These are phyloP conservation scores for Teunomyces funiuensis DNA, from an alignment of 805 yeast genomes.

Conservation along the genomic window DNA sequence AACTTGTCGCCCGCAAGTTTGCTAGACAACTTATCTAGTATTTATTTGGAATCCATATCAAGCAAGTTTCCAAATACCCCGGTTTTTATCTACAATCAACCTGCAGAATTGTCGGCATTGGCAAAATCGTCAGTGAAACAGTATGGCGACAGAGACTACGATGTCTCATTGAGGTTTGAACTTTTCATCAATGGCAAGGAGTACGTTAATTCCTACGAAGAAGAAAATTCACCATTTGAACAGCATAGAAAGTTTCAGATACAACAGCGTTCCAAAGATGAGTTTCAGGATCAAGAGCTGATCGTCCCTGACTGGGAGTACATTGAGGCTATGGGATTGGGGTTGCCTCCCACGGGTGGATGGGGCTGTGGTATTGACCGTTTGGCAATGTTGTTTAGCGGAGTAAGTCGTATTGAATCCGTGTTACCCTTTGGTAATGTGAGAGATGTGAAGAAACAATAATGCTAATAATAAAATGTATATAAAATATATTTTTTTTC, in stretches of 20 bases:
- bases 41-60: constrained; percentile 66
- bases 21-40: constrained; percentile 61
- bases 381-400: constrained; percentile 74
- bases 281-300: constrained; percentile 58
- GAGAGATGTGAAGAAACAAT: constrained; percentile 67
- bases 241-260: constrained; percentile 63
- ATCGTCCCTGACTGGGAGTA: constrained; percentile 71
- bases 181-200: constrained; percentile 78
- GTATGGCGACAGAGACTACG: constrained; percentile 30
- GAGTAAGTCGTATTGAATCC: constrained; percentile 63
- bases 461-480: not conserved
- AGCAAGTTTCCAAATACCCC: constrained; percentile 44
- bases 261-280: constrained; percentile 53
- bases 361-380: constrained; percentile 97
- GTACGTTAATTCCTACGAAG: constrained; percentile 91
- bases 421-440: constrained; percentile 76
- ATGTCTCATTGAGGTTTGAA: constrained; percentile 74
- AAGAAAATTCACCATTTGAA: constrained; percentile 81
- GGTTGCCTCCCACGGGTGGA: constrained; percentile 97
- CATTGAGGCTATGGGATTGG: constrained; percentile 81
- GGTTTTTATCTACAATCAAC: constrained; percentile 77
- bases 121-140: constrained; percentile 59
- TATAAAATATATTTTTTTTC: not conserved
- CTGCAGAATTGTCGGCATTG: constrained; percentile 80
- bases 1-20: constrained; percentile 53